These are phyloP conservation scores for Fusarium sp. DNA, from an alignment of 2,329 filamentous ascomycete species.

Conservation along the genomic window DNA sequence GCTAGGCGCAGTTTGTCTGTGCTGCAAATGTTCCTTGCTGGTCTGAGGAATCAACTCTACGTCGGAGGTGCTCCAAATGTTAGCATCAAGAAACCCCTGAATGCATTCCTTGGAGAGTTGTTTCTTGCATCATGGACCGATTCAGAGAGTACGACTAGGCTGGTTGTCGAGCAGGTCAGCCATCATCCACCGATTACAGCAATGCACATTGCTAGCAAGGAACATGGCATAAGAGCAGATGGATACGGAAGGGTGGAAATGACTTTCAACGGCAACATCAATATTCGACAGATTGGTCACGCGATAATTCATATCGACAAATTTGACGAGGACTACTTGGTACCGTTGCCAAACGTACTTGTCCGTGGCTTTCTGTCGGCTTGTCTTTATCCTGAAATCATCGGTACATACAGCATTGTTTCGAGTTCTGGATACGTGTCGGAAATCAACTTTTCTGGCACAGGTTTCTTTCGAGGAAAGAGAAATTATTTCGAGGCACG, in stretches of 20 bases:
- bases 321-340: conserved; percentile 61
- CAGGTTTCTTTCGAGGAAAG: conserved; percentile 53
- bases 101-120: conserved; percentile 65
- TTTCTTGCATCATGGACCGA: conserved; percentile 59
- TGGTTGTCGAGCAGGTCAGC: conserved; percentile 61
- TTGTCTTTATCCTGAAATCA: conserved; percentile 62
- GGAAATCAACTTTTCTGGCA: conserved; percentile 61
- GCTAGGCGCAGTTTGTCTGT: conserved; percentile 60
- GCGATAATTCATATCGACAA: conserved; percentile 62
- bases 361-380: conserved; percentile 62
- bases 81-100: conserved; percentile 66
- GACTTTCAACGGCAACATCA: conserved; percentile 62
- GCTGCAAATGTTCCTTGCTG: conserved; percentile 60
- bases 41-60: conserved; percentile 61
- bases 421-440: conserved; percentile 59
- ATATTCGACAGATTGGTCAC: conserved; percentile 64
- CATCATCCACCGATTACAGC: conserved; percentile 67
- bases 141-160: conserved; percentile 43
- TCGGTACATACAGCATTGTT: conserved; percentile 59
- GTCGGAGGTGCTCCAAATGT: conserved; percentile 58
- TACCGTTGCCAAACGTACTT: conserved; percentile 62
- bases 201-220: conserved; percentile 60
- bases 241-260: conserved; percentile 66
- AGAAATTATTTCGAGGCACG: conserved; percentile 60
- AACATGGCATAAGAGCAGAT: conserved; percentile 59